Evolutionary conservation across 2,329 filamentous ascomycete species (phyloP).

Genomic region (Fusarium hostae): DNA sequence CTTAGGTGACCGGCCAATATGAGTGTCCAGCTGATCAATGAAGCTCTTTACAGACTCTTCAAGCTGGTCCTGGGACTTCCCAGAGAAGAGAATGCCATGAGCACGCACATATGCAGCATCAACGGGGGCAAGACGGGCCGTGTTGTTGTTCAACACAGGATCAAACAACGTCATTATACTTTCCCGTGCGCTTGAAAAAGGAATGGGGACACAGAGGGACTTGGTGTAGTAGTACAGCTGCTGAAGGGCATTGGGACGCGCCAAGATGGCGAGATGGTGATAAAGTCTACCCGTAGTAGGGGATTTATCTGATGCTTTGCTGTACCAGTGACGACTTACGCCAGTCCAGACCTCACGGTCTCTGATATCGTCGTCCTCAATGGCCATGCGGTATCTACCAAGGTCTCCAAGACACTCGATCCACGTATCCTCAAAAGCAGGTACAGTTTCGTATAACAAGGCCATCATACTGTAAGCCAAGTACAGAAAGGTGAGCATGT

Average conservation of each 20-base stretch:
- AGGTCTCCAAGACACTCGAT: constrained; percentile 92
- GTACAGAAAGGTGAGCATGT: constrained; percentile 93
- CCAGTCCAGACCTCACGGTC: constrained; percentile 85
- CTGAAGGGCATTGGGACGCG: constrained; percentile 73
- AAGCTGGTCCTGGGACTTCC: constrained; percentile 59
- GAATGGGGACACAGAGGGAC: constrained; percentile 73
- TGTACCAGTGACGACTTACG: constrained; percentile 86
- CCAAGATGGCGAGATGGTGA: constrained; percentile 86
- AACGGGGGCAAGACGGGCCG: constrained; percentile 51
- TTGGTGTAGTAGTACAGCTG: constrained; percentile 80
- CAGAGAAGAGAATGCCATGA: constrained; percentile 72
- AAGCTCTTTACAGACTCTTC: constrained; percentile 60
- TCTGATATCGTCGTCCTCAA: constrained; percentile 81
- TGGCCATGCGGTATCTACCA: constrained; percentile 86
- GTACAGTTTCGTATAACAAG: constrained; percentile 84
- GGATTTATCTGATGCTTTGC: constrained; percentile 79
- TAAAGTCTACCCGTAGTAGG: constrained; percentile 83
- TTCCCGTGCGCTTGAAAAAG: constrained; percentile 75
- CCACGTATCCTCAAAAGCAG: constrained; percentile 87
- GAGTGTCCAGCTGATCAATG: constrained; percentile 62
- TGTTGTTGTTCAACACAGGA: constrained; percentile 59
- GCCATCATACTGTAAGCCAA: constrained; percentile 91
- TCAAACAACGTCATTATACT: constrained; percentile 77
- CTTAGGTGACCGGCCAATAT: constrained; percentile 63
- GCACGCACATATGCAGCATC: constrained; percentile 72